Evolutionary conservation across 805 yeast species (phyloP), one percentile per base, ranked within the genome.

Genomic region (Myxozyma neotropica): DNA sequence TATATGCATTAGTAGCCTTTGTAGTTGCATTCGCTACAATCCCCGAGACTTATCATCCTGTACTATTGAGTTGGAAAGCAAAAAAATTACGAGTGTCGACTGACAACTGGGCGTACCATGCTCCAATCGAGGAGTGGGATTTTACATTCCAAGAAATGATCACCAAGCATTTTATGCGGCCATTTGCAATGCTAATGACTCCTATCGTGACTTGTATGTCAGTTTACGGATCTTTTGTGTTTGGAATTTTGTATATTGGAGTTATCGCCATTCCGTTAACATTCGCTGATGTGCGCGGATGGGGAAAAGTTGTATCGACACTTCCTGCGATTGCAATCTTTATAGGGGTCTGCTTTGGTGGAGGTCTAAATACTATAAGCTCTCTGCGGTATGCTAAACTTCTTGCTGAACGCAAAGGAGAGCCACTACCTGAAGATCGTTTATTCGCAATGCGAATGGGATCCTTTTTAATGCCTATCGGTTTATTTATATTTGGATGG

Each of bases 91-190:
- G 97, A 76, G 80, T 81, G 69, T 86, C 85, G 71, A 88, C 96
- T 6, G 91, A 94, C 44, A 87, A 91, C 72, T 78, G 79, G 60
- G 88, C 87, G 69, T 88, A 89, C 63, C 89, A 89, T 89, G 89
- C 97, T 19, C 95, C 88, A 74, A 94, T 88, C 72, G 98, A 92
- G 72, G 93, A 93, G 29, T 84, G 82, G 71, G 88, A 89, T 51
- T 72, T 89, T 72, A 75, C 87, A 1, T 71, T 88, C 50, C 77
- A 76, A 35, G 96, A 91, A 71, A 78, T 91, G 73, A 67, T 89
- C 61, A 80, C 82, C 59, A 81, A 88, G 23, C 88, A 91, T 76
- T 78, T 91, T 57, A 75, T 83, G 67, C 81, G 97, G 68, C 98
- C 98, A 1, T 75, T 93, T 62, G 84, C 83, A 67, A 89, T 93